Evolutionary conservation across 345 rosid genomes (phyloP).

Genomic region (Excoecaria cochinchinensis): DNA sequence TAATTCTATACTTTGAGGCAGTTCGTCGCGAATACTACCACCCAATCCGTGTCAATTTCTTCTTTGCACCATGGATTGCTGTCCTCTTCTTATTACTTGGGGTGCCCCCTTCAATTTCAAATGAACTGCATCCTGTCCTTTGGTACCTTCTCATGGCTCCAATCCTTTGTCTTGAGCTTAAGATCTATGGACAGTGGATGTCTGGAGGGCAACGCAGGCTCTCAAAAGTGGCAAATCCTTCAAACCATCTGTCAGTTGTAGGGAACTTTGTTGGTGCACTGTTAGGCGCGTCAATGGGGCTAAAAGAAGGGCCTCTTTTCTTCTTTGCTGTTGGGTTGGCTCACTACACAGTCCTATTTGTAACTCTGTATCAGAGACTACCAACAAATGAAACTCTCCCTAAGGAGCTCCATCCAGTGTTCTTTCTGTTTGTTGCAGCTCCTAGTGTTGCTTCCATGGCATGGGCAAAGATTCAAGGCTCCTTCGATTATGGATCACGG

Average conservation of each 20-base stretch:
- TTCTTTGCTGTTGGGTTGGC: constrained; percentile 86
- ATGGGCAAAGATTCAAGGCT: constrained; percentile 71
- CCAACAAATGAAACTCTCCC: constrained; percentile 87
- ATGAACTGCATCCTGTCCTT: constrained; percentile 41
- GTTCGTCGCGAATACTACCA: constrained; percentile 85
- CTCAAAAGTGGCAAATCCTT: constrained; percentile 90
- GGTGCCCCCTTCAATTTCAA: constrained; percentile 52
- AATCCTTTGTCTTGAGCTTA: constrained; percentile 64
- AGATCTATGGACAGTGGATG: constrained; percentile 98
- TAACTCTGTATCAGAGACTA: constrained; percentile 89
- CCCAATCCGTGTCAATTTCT: constrained; percentile 86
- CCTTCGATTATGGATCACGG: constrained; percentile 72
- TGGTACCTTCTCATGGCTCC: constrained; percentile 93
- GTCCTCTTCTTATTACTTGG: constrained; percentile 79
- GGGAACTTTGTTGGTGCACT: constrained; percentile 93
- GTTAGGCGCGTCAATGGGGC: constrained; percentile 86
- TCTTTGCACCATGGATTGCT: constrained; percentile 89
- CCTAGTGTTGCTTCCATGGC: constrained; percentile 92
- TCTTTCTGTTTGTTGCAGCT: constrained; percentile 87
- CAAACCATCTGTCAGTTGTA: constrained; percentile 76
- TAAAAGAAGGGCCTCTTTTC: constrained; percentile 88
- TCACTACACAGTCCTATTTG: constrained; percentile 79
- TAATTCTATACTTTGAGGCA: constrained; percentile 72
- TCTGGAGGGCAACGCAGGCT: constrained; percentile 86
- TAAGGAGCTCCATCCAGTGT: constrained; percentile 93